phyloP scores from a whole-genome alignment of 2,329 filamentous ascomycete genomes.

The Nemania sp. region DNA sequence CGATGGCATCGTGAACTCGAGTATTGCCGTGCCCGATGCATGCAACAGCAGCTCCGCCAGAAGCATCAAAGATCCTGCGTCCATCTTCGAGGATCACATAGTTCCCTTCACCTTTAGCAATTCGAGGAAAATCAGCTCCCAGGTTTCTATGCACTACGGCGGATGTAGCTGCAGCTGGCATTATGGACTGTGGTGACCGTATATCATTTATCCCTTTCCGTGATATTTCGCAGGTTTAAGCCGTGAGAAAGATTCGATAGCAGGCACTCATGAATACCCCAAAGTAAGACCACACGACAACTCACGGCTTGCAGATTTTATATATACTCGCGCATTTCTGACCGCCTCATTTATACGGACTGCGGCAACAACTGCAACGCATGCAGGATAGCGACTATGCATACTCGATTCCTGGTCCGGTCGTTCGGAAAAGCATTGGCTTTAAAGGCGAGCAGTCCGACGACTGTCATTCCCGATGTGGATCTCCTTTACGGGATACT shows the following conservation, averaged over 20 bases:
- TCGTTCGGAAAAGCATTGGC: conserved; percentile 8
- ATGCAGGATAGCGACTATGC: background rate
- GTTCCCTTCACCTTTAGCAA: conserved; percentile 43
- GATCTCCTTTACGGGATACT: background rate
- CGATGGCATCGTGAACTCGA: conserved; percentile 46
- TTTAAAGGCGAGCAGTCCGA: conserved; percentile 1
- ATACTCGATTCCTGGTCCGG: background rate
- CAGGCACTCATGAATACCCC: too few relatives aligned
- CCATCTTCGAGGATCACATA: conserved; percentile 47
- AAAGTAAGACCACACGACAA: background rate
- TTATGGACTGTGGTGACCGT: background rate
- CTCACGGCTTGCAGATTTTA: background rate
- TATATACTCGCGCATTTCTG: background rate
- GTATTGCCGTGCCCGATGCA: conserved; percentile 50
- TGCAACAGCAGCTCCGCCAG: conserved; percentile 50
- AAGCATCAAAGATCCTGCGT: conserved; percentile 48
- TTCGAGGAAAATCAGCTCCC: conserved; percentile 37
- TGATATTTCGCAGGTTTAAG: background rate
- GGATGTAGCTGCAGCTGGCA: conserved; percentile 30
- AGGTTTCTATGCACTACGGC: conserved; percentile 47
- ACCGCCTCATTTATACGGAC: background rate
- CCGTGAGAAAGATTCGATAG: background rate
- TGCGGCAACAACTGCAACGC: background rate
- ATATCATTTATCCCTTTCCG: background rate
- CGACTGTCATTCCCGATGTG: conserved; percentile 15